These are phyloP conservation scores for Amaranthus hypochondriacus DNA, from an alignment of 148 eudicot species.

Conservation along the genomic window DNA sequence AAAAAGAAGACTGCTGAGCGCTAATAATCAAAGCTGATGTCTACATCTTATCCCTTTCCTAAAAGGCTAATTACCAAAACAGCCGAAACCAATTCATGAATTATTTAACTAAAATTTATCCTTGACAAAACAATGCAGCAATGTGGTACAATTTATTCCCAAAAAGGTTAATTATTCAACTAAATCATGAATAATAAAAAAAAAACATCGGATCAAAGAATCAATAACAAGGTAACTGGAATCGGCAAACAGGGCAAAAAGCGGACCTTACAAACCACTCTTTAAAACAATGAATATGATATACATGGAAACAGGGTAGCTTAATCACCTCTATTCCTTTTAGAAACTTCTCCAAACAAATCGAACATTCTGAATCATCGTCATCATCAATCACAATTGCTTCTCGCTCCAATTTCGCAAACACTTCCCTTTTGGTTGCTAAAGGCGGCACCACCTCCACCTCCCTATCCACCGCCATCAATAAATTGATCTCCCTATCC, in stretches of 20 bases:
- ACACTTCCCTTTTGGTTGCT: slow-evolving; percentile 27
- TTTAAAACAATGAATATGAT: slow-evolving; percentile 24
- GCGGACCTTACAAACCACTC: slow-evolving; percentile 28
- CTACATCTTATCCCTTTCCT: too few relatives aligned
- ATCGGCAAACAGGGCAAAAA: slow-evolving; percentile 36
- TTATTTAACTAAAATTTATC: too few relatives aligned
- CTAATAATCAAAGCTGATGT: too few relatives aligned
- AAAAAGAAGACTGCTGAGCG: too few relatives aligned
- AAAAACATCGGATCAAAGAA: neutral
- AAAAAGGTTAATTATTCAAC: too few relatives aligned
- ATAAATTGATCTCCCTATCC: neutral
- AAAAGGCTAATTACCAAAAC: too few relatives aligned
- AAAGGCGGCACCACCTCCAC: slow-evolving; percentile 3
- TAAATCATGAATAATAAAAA: neutral
- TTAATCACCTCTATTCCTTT: slow-evolving; percentile 20
- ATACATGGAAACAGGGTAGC: slow-evolving; percentile 37
- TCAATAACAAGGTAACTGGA: slow-evolving; percentile 24
- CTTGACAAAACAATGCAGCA: too few relatives aligned
- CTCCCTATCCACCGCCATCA: slow-evolving; percentile 8
- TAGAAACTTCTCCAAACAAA: slow-evolving; percentile 30
- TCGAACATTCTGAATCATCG: slow-evolving; percentile 26
- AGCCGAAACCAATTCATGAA: too few relatives aligned
- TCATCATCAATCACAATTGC: slow-evolving; percentile 1
- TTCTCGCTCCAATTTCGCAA: slow-evolving; percentile 29
- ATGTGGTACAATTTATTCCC: too few relatives aligned